Conservation (phyloP, 345 rosid genomes). For the Bruguiera gymnorhiza region DNA sequence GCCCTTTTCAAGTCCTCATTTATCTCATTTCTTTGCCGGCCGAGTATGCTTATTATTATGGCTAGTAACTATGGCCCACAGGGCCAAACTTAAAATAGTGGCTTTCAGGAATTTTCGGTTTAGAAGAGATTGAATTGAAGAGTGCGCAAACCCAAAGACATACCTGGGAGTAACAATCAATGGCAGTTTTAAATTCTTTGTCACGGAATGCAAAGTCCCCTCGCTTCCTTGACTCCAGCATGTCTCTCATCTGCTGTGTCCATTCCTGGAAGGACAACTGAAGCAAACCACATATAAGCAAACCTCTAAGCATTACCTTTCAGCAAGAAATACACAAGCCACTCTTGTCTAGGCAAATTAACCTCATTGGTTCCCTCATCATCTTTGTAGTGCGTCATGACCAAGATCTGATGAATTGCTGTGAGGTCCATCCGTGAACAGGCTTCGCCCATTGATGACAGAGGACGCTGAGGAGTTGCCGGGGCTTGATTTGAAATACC, state of each 20-base stretch:
- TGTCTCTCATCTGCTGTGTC: conserved; percentile 97
- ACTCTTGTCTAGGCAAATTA: conserved; percentile 12
- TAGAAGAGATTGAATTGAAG: no score
- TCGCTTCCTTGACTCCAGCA: conserved; percentile 87
- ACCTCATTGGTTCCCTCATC: conserved; percentile 96
- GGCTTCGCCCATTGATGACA: conserved; percentile 90
- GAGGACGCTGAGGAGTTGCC: conserved; percentile 68
- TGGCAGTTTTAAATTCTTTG: conserved; percentile 90
- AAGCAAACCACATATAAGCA: conserved; percentile 19
- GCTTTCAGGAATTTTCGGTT: no score
- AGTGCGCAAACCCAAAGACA: background rate
- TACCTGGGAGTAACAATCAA: conserved; percentile 94
- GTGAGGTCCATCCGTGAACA: conserved; percentile 95
- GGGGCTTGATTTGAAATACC: conserved; percentile 67
- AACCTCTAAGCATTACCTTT: conserved; percentile 18
- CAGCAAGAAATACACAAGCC: background rate
- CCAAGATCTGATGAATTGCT: conserved; percentile 89
- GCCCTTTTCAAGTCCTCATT: background rate
- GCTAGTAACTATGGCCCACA: no score
- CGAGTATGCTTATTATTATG: no score
- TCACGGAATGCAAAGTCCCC: conserved; percentile 95
- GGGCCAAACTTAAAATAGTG: no score
- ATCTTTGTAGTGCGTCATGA: conserved; percentile 83
- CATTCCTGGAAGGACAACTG: conserved; percentile 97
- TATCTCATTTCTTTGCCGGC: background rate